Percentiles rank a stretch among this genome's conserved stretches.
These are phyloP conservation scores for Geosmithia putterillii DNA, from an alignment of 2,329 filamentous ascomycete species.

Conservation along the genomic window DNA sequence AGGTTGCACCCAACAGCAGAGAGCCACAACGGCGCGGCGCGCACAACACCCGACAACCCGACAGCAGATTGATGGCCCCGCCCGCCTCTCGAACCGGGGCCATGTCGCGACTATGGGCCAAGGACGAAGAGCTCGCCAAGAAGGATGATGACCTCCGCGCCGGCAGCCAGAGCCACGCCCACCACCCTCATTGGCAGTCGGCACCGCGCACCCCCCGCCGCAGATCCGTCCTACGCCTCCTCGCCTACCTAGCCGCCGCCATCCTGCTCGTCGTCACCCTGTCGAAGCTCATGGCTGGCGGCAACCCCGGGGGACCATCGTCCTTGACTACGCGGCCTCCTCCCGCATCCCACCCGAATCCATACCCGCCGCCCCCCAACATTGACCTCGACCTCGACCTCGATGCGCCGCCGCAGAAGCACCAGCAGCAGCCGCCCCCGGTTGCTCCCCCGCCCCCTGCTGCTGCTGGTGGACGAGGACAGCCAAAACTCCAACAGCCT, in stretches of 20 bases:
- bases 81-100: constrained; percentile 6
- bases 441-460: no score
- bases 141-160: constrained; percentile 40
- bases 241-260: constrained; percentile 30
- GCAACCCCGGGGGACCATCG: neutral
- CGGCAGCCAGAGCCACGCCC: constrained; percentile 5
- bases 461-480: neutral
- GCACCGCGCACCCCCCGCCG: constrained; percentile 30
- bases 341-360: neutral
- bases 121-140: constrained; percentile 45
- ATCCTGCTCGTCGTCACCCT: constrained; percentile 15
- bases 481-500: neutral
- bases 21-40: no score
- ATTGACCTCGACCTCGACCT: neutral
- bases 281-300: neutral
- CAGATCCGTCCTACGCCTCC: constrained; percentile 40
- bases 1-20: no score
- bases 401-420: no score
- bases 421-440: constrained; percentile 2
- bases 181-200: constrained; percentile 23
- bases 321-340: neutral
- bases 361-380: neutral
- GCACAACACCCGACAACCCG: neutral
- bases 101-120: constrained; percentile 28
- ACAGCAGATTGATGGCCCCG: neutral